Evolutionary conservation across 2,329 filamentous ascomycete genomes (phyloP).

Genomic region (Fusarium compactum): DNA sequence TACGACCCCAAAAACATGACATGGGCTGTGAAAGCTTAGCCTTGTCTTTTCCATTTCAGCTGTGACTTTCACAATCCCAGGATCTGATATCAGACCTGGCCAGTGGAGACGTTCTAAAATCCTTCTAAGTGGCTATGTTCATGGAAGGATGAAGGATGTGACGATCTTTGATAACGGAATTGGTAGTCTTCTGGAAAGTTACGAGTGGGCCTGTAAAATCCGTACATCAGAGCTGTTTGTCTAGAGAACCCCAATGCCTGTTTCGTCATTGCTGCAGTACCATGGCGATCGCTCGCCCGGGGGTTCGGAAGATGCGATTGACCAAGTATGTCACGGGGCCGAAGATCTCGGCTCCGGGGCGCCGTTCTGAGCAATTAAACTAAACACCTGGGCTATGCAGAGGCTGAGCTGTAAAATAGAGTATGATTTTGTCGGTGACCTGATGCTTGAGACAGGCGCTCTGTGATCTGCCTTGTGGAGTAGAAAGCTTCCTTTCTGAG

Average conservation of each 20-base stretch:
- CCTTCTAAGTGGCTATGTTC: conserved; percentile 20
- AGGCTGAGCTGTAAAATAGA: conserved; percentile 15
- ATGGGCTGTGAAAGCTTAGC: not conserved
- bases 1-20: not conserved
- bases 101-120: not conserved
- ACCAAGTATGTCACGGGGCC: conserved; percentile 19
- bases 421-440: not conserved
- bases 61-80: not conserved
- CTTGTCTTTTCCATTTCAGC: not conserved
- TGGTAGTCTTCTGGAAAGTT: conserved; percentile 13
- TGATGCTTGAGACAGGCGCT: conserved; percentile 2
- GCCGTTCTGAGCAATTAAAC: not conserved
- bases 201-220: not conserved
- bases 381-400: conserved; percentile 21
- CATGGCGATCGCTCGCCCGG: conserved; percentile 11
- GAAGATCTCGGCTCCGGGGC: conserved; percentile 18
- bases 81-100: not conserved
- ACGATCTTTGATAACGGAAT: not conserved
- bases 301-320: conserved; percentile 6
- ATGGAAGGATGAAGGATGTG: not conserved
- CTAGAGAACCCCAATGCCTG: not conserved
- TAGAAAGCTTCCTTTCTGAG: conserved; percentile 10
- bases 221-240: not conserved
- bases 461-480: conserved; percentile 24
- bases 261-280: conserved; percentile 11